Evolutionary conservation across 1,139 yeast genomes (phyloP).

Genomic region (Blastobotrys buckinghamii): DNA sequence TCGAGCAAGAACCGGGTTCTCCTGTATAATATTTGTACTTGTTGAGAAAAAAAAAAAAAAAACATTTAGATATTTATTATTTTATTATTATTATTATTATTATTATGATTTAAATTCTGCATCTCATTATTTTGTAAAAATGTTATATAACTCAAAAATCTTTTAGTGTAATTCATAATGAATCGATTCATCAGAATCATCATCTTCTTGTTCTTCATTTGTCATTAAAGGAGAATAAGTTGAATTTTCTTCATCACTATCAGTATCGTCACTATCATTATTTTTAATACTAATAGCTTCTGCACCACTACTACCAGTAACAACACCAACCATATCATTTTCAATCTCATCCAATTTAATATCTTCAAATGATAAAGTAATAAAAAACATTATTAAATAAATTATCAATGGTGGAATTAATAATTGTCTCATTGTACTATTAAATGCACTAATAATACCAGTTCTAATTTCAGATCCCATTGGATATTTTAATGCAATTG

Average conservation of each 20-base stretch:
- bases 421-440: constrained; percentile 15
- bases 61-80: neutral
- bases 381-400: constrained; percentile 14
- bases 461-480: constrained; percentile 13
- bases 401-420: constrained; percentile 15
- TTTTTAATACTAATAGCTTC: neutral
- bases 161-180: neutral
- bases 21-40: neutral
- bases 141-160: too few species aligned
- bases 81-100: neutral
- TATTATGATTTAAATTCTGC: neutral
- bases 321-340: constrained; percentile 4
- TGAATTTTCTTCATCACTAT: neutral
- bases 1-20: neutral
- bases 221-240: neutral
- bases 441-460: constrained; percentile 13
- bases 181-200: neutral
- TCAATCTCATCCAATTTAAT: constrained; percentile 11
- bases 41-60: neutral
- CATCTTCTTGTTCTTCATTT: neutral
- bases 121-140: too few species aligned
- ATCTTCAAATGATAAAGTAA: constrained; percentile 12
- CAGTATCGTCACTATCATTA: neutral
- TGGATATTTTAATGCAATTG: constrained; percentile 13
- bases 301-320: neutral